phyloP scores from a whole-genome alignment of 176 grass and related monocot genomes.

The Poa annua region DNA sequence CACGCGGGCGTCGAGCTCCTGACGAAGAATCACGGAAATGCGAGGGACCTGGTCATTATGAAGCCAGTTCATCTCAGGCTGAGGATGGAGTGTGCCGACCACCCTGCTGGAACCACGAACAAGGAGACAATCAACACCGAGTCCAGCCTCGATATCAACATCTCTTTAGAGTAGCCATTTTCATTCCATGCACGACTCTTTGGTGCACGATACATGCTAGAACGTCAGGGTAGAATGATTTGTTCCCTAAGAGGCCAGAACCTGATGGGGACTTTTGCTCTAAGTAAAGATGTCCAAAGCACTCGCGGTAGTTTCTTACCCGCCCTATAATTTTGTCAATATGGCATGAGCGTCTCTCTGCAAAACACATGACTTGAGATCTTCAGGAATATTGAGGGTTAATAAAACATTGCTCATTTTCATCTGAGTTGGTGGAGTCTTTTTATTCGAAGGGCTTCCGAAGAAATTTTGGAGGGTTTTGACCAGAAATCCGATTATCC shows the following conservation, averaged over 20 bases:
- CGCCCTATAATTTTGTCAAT: not conserved
- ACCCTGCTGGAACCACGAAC: slow-evolving; percentile 65
- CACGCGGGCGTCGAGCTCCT: slow-evolving; percentile 49
- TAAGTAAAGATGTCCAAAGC: not conserved
- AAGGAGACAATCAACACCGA: slow-evolving; percentile 83
- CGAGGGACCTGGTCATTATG: slow-evolving; percentile 56
- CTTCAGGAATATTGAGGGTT: not conserved
- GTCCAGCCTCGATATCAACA: slow-evolving; percentile 55
- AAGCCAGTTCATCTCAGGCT: slow-evolving; percentile 70
- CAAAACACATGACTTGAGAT: not conserved
- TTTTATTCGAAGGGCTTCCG: not conserved
- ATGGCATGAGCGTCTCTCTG: not conserved
- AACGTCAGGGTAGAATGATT: slow-evolving; percentile 13
- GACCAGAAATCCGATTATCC: not conserved
- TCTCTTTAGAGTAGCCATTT: slow-evolving; percentile 55
- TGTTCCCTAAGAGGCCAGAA: not conserved
- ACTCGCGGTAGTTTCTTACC: not conserved
- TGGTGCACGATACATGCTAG: not conserved
- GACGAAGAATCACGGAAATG: slow-evolving; percentile 35
- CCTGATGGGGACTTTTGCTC: not conserved
- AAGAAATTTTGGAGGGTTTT: not conserved
- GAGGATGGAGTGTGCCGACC: slow-evolving; percentile 66
- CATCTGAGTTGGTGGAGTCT: not conserved
- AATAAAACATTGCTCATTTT: not conserved
- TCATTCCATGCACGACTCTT: not conserved